Evolutionary conservation across 306 rosid genomes (phyloP).

Genomic region (Fragaria nilgerrensis): DNA sequence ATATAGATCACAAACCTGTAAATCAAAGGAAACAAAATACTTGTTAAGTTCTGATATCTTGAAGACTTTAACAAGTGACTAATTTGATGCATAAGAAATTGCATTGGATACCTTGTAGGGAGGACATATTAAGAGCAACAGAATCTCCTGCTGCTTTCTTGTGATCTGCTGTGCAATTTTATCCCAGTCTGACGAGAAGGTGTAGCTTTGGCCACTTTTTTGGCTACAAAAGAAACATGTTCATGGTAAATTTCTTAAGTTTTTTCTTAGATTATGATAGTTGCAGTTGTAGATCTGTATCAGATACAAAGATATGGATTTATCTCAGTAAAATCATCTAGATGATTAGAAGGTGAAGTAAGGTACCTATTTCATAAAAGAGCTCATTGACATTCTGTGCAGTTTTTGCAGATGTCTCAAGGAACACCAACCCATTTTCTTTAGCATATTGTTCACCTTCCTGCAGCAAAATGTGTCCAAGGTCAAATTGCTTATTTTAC

Average conservation of each 20-base stretch:
- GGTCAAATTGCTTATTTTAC: neutral
- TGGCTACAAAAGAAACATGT: constrained; percentile 43
- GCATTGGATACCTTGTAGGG: constrained; percentile 18
- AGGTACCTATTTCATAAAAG: constrained; percentile 80
- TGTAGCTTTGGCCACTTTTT: constrained; percentile 68
- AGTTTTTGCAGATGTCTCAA: constrained; percentile 87
- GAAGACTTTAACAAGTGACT: neutral
- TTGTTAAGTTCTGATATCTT: neutral
- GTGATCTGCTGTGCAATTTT: constrained; percentile 54
- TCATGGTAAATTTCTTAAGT: neutral
- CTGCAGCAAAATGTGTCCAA: constrained; percentile 36
- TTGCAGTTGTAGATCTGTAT: neutral
- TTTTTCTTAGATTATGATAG: neutral
- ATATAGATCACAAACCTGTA: constrained; percentile 3
- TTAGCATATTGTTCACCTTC: constrained; percentile 76
- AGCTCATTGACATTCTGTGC: constrained; percentile 88
- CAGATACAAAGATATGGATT: neutral
- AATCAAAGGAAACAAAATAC: neutral
- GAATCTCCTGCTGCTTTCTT: constrained; percentile 52
- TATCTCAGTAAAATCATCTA: neutral
- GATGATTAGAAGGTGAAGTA: neutral
- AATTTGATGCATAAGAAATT: neutral
- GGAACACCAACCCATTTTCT: constrained; percentile 66
- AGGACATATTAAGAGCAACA: constrained; percentile 49
- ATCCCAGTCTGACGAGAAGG: constrained; percentile 67